phyloP scores from a whole-genome alignment of 2,329 filamentous ascomycete species.

The Trichoderma endophyticum region DNA sequence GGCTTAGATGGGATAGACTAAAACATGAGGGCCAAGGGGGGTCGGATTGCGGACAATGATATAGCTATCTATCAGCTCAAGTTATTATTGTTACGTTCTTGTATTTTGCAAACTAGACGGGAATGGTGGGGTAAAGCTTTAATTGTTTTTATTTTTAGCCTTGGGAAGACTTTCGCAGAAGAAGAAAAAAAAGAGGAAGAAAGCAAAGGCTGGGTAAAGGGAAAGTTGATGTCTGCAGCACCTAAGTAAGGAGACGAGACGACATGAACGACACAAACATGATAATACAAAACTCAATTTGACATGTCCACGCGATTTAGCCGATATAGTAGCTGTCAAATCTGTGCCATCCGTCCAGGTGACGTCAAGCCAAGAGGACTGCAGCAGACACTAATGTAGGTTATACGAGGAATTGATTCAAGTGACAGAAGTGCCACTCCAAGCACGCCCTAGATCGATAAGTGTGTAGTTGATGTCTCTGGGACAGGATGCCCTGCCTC shows the following conservation, averaged over 20 bases:
- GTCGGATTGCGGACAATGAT: conserved; percentile 16
- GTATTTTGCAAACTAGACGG: conserved; percentile 36
- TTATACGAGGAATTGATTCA: conserved; percentile 6
- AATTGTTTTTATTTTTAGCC: conserved; percentile 13
- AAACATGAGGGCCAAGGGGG: conserved; percentile 18
- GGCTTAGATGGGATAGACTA: conserved; percentile 38
- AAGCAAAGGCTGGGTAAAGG: conserved; percentile 14
- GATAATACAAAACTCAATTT: conserved; percentile 19
- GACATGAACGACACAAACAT: conserved; percentile 16
- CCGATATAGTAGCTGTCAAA: conserved; percentile 1
- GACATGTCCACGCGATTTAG: not conserved
- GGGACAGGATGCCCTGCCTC: not conserved
- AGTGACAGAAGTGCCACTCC: not conserved
- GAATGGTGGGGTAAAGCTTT: conserved; percentile 26
- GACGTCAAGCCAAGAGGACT: conserved; percentile 15
- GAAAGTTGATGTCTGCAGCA: conserved; percentile 12
- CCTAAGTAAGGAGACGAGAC: conserved; percentile 1
- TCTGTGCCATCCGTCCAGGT: not conserved
- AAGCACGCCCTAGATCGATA: not conserved
- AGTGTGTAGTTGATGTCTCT: not conserved
- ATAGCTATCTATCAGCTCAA: conserved; percentile 4
- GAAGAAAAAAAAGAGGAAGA: not conserved
- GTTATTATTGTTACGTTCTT: conserved; percentile 28
- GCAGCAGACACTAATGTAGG: conserved; percentile 7
- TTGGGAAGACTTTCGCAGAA: conserved; percentile 16